Percentiles rank a stretch among this genome's conserved stretches.
These are phyloP conservation scores for Ajuga reptans DNA, from an alignment of 305 asterid species.

Conservation along the genomic window DNA sequence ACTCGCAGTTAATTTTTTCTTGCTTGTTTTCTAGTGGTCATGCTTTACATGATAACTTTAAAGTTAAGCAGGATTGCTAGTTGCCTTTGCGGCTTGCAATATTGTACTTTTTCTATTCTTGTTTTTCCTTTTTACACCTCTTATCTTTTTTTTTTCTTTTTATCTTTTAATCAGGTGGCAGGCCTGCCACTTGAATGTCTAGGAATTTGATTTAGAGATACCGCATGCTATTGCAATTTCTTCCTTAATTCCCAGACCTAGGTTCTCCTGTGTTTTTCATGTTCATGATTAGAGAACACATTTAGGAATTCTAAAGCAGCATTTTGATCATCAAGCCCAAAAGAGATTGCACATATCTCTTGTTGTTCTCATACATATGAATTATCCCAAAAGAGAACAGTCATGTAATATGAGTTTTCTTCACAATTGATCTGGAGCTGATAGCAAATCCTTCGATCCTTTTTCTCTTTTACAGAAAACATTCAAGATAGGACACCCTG, in stretches of 20 bases:
- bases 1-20: background rate
- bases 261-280: background rate
- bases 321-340: background rate
- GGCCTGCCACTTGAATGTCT: background rate
- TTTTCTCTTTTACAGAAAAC: background rate
- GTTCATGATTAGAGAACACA: background rate
- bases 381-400: background rate
- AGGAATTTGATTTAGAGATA: background rate
- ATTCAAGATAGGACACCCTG: background rate
- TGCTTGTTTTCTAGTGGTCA: background rate
- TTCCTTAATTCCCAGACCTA: background rate
- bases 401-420: background rate
- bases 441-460: background rate
- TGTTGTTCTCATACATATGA: background rate
- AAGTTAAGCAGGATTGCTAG: background rate
- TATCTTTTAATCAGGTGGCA: background rate
- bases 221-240: background rate
- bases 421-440: background rate
- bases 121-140: background rate
- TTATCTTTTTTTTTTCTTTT: too few species aligned
- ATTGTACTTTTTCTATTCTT: background rate
- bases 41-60: background rate
- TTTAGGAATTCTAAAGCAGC: background rate
- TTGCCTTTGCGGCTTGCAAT: background rate
- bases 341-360: background rate